Percentiles rank a stretch among this genome's conserved stretches.
Conservation (phyloP, 2,329 filamentous ascomycete genomes). For the Pyricularia grisea region DNA sequence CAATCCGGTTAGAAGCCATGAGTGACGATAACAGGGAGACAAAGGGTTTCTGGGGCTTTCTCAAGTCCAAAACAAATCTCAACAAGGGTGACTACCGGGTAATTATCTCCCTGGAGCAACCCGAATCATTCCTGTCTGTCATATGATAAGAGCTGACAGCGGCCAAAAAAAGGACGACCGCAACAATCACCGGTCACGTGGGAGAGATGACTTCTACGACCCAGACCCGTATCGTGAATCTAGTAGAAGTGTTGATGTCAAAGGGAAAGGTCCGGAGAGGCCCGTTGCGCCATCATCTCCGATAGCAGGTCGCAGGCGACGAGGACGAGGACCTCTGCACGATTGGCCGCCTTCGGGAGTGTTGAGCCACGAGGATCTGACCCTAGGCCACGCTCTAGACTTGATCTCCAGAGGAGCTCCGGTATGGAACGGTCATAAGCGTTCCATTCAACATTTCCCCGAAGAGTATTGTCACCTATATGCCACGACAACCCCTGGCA, state of each 20-base stretch:
- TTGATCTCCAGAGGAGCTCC: constrained; percentile 50
- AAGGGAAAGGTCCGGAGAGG: constrained; percentile 29
- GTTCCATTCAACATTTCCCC: constrained; percentile 42
- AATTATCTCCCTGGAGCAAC: background rate
- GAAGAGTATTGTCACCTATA: constrained; percentile 48
- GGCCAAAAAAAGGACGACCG: constrained; percentile 39
- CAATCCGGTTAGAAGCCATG: background rate
- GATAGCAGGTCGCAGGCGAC: constrained; percentile 18
- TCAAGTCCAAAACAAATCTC: constrained; percentile 1
- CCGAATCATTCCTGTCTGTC: background rate
- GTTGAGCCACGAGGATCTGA: constrained; percentile 37
- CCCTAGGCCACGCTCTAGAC: constrained; percentile 43
- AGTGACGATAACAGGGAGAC: constrained; percentile 1
- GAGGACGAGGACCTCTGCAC: constrained; percentile 26
- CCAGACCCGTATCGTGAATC: background rate
- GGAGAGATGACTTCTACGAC: background rate
- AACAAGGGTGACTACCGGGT: constrained; percentile 1
- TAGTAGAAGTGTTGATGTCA: constrained; percentile 11
- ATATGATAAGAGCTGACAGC: background rate
- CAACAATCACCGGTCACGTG: background rate
- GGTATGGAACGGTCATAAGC: constrained; percentile 43
- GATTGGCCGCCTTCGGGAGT: constrained; percentile 50
- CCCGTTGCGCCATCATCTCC: constrained; percentile 13
- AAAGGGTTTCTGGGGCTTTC: constrained; percentile 3
- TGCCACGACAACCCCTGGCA: constrained; percentile 36